These are phyloP conservation scores for Mycena epipterygia DNA, from an alignment of 768 basidiomycete genomes.

Conservation along the genomic window DNA sequence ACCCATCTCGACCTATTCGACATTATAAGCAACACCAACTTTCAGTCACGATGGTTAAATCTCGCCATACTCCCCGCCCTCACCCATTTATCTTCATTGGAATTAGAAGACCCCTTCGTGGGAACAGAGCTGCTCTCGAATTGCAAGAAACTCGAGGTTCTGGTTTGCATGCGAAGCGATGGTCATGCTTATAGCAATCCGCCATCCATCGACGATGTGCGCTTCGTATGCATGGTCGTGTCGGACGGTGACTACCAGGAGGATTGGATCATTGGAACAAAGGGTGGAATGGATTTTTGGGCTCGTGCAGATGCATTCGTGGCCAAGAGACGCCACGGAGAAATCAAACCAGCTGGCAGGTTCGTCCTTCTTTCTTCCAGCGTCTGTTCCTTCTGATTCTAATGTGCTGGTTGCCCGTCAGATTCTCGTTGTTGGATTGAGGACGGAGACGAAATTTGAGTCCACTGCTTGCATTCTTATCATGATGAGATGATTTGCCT, in stretches of 20 bases:
- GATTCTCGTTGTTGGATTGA: neutral
- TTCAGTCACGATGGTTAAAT: neutral
- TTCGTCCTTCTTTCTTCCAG: neutral
- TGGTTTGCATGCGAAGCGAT: neutral
- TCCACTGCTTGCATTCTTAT: no score
- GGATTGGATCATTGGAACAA: neutral
- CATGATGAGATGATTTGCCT: no score
- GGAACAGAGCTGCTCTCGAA: neutral
- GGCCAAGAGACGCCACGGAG: conserved; percentile 1
- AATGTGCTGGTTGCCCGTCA: no score
- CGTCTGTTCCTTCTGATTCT: no score
- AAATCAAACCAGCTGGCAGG: conserved; percentile 3
- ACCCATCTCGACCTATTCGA: conserved; percentile 8
- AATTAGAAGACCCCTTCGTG: neutral
- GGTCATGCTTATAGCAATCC: no score
- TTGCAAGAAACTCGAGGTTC: neutral
- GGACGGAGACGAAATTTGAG: no score
- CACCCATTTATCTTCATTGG: neutral
- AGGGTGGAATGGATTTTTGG: conserved; percentile 7
- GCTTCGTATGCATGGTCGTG: neutral
- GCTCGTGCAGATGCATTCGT: neutral
- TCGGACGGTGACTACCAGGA: neutral
- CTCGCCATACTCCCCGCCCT: conserved; percentile 5
- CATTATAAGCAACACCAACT: no score
- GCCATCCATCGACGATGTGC: neutral